A percentile compares a stretch with the other conserved stretches of the same genome.
Evolutionary conservation across 2,329 filamentous ascomycete species (phyloP).

Genomic region (Trichoderma endophyticum): DNA sequence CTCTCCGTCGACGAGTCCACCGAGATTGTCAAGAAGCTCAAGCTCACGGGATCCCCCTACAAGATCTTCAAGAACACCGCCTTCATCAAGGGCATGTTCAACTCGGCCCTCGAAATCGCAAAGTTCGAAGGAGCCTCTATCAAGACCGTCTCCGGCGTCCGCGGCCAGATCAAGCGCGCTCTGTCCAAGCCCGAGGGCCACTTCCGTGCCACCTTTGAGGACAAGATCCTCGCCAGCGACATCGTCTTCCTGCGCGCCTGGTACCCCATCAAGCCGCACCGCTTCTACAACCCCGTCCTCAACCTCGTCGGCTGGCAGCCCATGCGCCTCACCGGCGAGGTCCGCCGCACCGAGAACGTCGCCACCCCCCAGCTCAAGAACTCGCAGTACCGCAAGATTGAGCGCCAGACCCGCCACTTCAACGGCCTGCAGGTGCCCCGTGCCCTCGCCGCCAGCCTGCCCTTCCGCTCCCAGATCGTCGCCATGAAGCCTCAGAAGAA

Average conservation of each 20-base stretch:
- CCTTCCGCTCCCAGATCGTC: conserved; percentile 88
- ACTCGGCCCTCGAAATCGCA: conserved; percentile 84
- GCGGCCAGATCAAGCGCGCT: conserved; percentile 95
- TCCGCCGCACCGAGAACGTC: conserved; percentile 73
- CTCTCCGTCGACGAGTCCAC: conserved; percentile 91
- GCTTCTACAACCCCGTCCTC: conserved; percentile 95
- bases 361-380: conserved; percentile 78
- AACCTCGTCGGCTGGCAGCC: conserved; percentile 90
- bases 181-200: conserved; percentile 90
- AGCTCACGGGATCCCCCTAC: conserved; percentile 87
- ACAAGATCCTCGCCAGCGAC: conserved; percentile 95
- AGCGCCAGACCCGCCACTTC: conserved; percentile 69
- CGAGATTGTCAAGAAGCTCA: conserved; percentile 99
- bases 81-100: conserved; percentile 99
- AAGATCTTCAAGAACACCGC: conserved; percentile 99
- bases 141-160: conserved; percentile 90
- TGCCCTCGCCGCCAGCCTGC: conserved; percentile 76
- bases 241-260: conserved; percentile 95
- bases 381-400: conserved; percentile 73
- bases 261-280: conserved; percentile 92
- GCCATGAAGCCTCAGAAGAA: conserved; percentile 75
- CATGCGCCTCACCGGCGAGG: conserved; percentile 92
- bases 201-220: conserved; percentile 96
- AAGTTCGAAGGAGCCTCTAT: conserved; percentile 97
- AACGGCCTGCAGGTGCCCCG: conserved; percentile 75